A percentile compares a stretch with the other conserved stretches of the same genome.
Evolutionary conservation across 805 yeast species (phyloP).

Genomic region (Vanderwaltozyma polyspora): DNA sequence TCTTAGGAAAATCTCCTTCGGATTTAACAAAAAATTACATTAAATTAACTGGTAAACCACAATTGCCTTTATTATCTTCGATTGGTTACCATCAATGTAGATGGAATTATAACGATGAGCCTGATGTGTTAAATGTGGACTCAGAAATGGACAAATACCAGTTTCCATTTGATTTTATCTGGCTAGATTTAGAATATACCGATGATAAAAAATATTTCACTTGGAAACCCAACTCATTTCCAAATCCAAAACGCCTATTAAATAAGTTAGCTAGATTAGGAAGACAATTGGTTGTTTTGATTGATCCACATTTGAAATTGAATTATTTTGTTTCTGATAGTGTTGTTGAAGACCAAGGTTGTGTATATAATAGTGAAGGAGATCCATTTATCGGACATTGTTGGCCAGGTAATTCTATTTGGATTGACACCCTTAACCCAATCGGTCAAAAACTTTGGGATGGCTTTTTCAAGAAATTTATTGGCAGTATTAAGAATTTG

Average conservation of each 20-base stretch:
- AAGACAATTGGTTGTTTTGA: slow-evolving; percentile 69
- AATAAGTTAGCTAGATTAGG: slow-evolving; percentile 54
- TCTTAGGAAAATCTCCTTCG: slow-evolving; percentile 49
- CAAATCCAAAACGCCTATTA: slow-evolving; percentile 64
- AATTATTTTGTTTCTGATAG: slow-evolving; percentile 54
- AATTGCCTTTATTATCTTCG: slow-evolving; percentile 66
- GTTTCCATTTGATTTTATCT: slow-evolving; percentile 82
- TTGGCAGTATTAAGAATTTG: slow-evolving; percentile 45
- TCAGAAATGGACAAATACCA: slow-evolving; percentile 56
- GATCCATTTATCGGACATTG: slow-evolving; percentile 70
- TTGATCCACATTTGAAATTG: slow-evolving; percentile 83
- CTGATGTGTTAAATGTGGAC: slow-evolving; percentile 68
- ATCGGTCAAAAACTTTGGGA: slow-evolving; percentile 51
- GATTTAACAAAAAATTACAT: slow-evolving; percentile 54
- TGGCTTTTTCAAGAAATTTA: slow-evolving; percentile 36
- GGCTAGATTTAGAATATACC: slow-evolving; percentile 93
- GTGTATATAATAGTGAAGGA: slow-evolving; percentile 37
- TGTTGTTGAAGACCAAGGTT: slow-evolving; percentile 33
- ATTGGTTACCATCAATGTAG: slow-evolving; percentile 93
- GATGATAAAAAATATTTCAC: slow-evolving; percentile 82
- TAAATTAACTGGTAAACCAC: slow-evolving; percentile 56
- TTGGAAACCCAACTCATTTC: slow-evolving; percentile 69
- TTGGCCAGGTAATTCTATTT: slow-evolving; percentile 95
- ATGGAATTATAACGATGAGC: slow-evolving; percentile 90
- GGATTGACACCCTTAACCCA: slow-evolving; percentile 82